These are phyloP conservation scores for Rhizopogon salebrosus DNA, from an alignment of 768 basidiomycete genomes.

Conservation along the genomic window DNA sequence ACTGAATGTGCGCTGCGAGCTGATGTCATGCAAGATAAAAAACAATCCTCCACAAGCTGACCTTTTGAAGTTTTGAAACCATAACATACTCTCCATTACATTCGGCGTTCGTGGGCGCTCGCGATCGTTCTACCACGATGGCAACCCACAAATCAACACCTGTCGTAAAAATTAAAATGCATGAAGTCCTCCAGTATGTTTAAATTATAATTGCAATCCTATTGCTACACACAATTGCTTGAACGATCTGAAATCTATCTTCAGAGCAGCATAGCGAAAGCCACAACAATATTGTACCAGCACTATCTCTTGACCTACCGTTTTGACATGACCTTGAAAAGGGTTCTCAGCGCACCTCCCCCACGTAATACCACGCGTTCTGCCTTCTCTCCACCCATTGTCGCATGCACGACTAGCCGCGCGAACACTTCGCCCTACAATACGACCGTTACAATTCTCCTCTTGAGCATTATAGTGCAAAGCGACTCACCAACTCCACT, in stretches of 20 bases:
- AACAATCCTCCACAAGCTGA: too few relatives aligned
- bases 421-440: slow-evolving; percentile 77
- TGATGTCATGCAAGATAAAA: too few relatives aligned
- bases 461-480: too few relatives aligned
- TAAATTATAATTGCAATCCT: neutral
- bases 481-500: slow-evolving; percentile 68
- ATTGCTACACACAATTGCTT: neutral
- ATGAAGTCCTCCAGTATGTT: too few relatives aligned
- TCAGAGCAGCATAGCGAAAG: neutral
- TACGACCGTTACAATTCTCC: slow-evolving; percentile 17
- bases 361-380: slow-evolving; percentile 1
- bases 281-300: neutral
- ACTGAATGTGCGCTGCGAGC: too few relatives aligned
- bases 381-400: slow-evolving; percentile 24
- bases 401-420: slow-evolving; percentile 66
- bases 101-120: too few relatives aligned
- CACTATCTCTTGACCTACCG: neutral
- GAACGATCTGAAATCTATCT: neutral
- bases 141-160: too few relatives aligned
- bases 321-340: neutral
- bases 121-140: too few relatives aligned
- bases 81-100: too few relatives aligned
- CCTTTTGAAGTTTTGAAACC: too few relatives aligned
- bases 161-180: too few relatives aligned
- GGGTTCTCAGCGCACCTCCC: neutral